These are phyloP conservation scores for Thuidium tamariscinum DNA, from an alignment of 225 moss, liverwort and hornwort species.

Conservation along the genomic window DNA sequence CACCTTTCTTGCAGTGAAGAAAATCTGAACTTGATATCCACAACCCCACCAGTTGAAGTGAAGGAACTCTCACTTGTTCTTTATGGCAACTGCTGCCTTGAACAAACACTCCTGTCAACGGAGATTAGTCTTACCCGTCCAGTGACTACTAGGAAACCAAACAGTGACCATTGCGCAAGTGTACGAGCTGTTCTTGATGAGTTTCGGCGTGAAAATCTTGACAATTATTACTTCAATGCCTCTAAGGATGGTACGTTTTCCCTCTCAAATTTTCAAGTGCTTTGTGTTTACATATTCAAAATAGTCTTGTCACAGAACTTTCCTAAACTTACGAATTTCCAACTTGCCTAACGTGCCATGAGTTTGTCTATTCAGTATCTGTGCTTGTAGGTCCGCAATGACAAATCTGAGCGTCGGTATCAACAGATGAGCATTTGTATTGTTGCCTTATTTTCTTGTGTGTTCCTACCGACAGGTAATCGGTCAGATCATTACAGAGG, in stretches of 20 bases:
- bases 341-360: not conserved
- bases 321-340: not conserved
- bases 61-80: slow-evolving; percentile 61
- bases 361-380: not conserved
- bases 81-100: slow-evolving; percentile 65
- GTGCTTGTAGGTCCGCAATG: not conserved
- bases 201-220: slow-evolving; percentile 55
- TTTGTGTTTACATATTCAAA: not conserved
- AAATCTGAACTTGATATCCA: slow-evolving; percentile 27
- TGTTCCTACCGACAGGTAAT: slow-evolving; percentile 35
- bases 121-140: slow-evolving; percentile 45
- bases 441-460: not conserved
- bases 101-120: slow-evolving; percentile 45
- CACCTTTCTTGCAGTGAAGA: slow-evolving; percentile 54
- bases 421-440: not conserved
- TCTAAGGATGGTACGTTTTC: slow-evolving; percentile 51
- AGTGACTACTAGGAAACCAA: slow-evolving; percentile 6
- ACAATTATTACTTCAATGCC: slow-evolving; percentile 52
- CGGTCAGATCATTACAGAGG: slow-evolving; percentile 69
- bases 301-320: not conserved
- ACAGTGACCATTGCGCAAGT: slow-evolving; percentile 16
- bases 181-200: slow-evolving; percentile 60
- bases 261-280: not conserved
- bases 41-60: slow-evolving; percentile 29
- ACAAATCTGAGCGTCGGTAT: not conserved